Base-by-base conservation (phyloP, 176 grass and related monocot genomes). In the Triticum urartu region DNA sequence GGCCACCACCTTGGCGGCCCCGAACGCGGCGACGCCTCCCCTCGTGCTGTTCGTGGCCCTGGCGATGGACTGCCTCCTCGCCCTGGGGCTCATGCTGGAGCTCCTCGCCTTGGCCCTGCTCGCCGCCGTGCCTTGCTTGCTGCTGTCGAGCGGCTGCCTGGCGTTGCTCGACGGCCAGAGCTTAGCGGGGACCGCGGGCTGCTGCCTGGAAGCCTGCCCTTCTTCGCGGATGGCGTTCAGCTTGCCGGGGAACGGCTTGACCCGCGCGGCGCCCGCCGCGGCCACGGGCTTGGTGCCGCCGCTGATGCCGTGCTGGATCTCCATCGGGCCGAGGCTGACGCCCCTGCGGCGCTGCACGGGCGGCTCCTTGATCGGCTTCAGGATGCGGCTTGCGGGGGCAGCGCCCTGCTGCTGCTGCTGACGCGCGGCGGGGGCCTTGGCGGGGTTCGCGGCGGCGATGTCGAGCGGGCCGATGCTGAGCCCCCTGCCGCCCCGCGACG, bases 301-400 rank as follows among this genome's bases (percentile, higher is more conserved):
- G 78, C 14, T 42, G 81, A 84, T 5, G 72, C 86, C 86, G 14
- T 88, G 26, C 50, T 91, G 93, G 64, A 98, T 98, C 88, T 95
- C 93, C 85, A 92, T 14, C 1, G 96, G 92, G 1, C 96, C 96
- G 7, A 98, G 91, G 72, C 96, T 94, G 75, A 91, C 79, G 4
- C 91, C 92, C 90, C 93, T 92, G 66, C 88, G 94, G 5, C 73
- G 83, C 65, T 63, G 81, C 85, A 88, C 69, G 0, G 81, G 69
- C 0, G 85, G 81, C 69, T 91, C 81, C 81, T 70, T 91, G 85
- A 91, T 91, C 39, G 85, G 81, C 85, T 38, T 85, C 68, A 88
- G 89, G 77, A 84, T 88, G 2, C 62, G 76, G 69, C 17, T 78
- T 26, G 26, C 26, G 3, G 36, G 15, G 0, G 38, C 15, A 58